These are phyloP conservation scores for Trematosphaeria pertusa DNA, from an alignment of 2,329 filamentous ascomycete species.

Conservation along the genomic window DNA sequence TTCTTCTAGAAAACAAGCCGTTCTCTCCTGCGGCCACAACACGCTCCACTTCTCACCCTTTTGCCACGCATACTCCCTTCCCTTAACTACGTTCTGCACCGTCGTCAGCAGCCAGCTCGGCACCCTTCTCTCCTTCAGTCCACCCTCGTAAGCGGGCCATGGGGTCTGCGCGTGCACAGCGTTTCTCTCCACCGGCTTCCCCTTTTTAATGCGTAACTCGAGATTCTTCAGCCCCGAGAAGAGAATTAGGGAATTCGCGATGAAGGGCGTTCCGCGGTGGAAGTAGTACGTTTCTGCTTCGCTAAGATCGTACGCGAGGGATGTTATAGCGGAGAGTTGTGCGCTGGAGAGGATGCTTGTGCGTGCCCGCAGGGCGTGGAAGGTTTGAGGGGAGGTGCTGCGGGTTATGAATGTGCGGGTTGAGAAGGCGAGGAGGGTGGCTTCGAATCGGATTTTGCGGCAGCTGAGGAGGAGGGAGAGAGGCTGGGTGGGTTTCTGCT, in stretches of 20 bases:
- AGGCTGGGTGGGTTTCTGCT: constrained; percentile 1
- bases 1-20: no score
- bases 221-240: constrained; percentile 5
- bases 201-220: not conserved
- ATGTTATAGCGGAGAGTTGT: constrained; percentile 8
- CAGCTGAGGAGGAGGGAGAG: constrained; percentile 19
- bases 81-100: not conserved
- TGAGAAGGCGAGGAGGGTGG: constrained; percentile 22
- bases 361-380: constrained; percentile 8
- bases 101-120: constrained; percentile 2
- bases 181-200: not conserved
- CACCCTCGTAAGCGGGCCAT: not conserved
- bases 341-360: constrained; percentile 1
- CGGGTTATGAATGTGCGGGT: constrained; percentile 12
- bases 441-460: constrained; percentile 15
- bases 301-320: constrained; percentile 9
- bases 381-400: constrained; percentile 8
- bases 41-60: constrained; percentile 11
- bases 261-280: no score
- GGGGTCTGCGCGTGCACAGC: not conserved
- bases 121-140: not conserved
- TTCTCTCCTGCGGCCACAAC: constrained; percentile 10
- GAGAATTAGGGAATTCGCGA: constrained; percentile 2
- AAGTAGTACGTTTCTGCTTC: no score
- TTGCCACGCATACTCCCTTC: constrained; percentile 9